Conservation (phyloP, 176 grass and related monocot genomes). For the Poa pratensis region DNA sequence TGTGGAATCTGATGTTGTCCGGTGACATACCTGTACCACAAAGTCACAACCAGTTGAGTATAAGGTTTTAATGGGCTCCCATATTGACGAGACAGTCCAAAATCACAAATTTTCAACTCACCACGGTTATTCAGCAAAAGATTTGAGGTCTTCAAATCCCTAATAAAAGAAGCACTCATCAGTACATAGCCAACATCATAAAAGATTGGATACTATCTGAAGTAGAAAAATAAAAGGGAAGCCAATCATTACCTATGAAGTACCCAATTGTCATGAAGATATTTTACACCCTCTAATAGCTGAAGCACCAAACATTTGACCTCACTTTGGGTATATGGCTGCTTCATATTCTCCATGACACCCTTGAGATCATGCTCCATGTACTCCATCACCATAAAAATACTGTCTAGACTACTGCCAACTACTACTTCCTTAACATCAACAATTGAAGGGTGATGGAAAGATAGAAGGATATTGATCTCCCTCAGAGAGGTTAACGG, state of each 20-base stretch:
- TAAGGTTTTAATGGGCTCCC: conserved; percentile 93
- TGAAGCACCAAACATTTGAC: conserved; percentile 98
- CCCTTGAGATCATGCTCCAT: conserved; percentile 99
- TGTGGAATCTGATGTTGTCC: conserved; percentile 51
- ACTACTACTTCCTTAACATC: conserved; percentile 99
- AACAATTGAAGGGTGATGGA: conserved; percentile 89
- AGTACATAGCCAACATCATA: conserved; percentile 33
- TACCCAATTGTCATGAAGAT: conserved; percentile 98
- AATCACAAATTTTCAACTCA: conserved; percentile 99
- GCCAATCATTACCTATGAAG: conserved; percentile 79
- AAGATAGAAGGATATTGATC: conserved; percentile 97
- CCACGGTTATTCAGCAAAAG: conserved; percentile 92
- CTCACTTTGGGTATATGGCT: conserved; percentile 95
- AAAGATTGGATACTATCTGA: conserved; percentile 1
- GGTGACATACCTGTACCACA: conserved; percentile 95
- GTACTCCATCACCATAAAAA: conserved; percentile 99
- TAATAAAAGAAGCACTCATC: conserved; percentile 34
- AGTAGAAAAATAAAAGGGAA: conserved; percentile 12
- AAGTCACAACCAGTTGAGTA: conserved; percentile 99
- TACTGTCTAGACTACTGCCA: conserved; percentile 92
- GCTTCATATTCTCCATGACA: conserved; percentile 99
- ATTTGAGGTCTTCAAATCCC: conserved; percentile 97
- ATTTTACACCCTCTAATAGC: conserved; percentile 88
- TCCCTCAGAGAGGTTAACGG: conserved; percentile 95
- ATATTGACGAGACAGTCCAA: conserved; percentile 98